These are phyloP conservation scores for Cucumis melo DNA, from an alignment of 306 rosid species.

Conservation along the genomic window DNA sequence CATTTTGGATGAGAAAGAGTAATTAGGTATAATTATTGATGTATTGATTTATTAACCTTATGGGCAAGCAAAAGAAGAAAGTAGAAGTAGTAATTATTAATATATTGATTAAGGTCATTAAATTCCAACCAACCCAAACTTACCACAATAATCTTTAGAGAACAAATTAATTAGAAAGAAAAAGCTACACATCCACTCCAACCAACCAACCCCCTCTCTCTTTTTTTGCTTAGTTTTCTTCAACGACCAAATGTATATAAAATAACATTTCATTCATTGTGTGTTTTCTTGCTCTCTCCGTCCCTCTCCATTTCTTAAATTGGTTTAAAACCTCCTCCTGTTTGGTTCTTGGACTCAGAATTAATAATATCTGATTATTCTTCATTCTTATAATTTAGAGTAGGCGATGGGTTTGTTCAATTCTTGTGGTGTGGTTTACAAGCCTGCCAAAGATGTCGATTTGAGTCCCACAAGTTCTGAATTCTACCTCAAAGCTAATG, in stretches of 20 bases:
- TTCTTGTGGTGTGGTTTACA: slow-evolving; percentile 25
- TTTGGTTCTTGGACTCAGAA: too few relatives aligned
- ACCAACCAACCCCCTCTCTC: not conserved
- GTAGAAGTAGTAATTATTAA: not conserved
- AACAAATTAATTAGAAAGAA: too few relatives aligned
- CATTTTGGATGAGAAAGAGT: too few relatives aligned
- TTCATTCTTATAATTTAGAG: too few relatives aligned
- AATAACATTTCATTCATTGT: not conserved
- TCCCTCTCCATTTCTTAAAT: not conserved
- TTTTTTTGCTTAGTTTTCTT: not conserved
- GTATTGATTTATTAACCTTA: too few relatives aligned
- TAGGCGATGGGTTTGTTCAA: slow-evolving; percentile 10
- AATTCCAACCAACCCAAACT: slow-evolving; percentile 7
- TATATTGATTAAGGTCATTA: not conserved
- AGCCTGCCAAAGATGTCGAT: slow-evolving; percentile 47
- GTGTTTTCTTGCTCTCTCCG: slow-evolving; percentile 1
- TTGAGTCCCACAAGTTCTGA: slow-evolving; percentile 44
- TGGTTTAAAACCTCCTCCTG: too few relatives aligned
- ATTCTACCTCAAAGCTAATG: slow-evolving; percentile 63
- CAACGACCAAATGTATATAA: not conserved
- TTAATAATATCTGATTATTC: too few relatives aligned
- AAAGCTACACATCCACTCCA: not conserved
- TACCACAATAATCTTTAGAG: not conserved
- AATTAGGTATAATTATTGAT: too few relatives aligned
- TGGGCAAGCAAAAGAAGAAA: not conserved